Evolutionary conservation across 2,329 filamentous ascomycete genomes (phyloP), one percentile per base, ranked within the genome.

Genomic region (Helotiales sp.): DNA sequence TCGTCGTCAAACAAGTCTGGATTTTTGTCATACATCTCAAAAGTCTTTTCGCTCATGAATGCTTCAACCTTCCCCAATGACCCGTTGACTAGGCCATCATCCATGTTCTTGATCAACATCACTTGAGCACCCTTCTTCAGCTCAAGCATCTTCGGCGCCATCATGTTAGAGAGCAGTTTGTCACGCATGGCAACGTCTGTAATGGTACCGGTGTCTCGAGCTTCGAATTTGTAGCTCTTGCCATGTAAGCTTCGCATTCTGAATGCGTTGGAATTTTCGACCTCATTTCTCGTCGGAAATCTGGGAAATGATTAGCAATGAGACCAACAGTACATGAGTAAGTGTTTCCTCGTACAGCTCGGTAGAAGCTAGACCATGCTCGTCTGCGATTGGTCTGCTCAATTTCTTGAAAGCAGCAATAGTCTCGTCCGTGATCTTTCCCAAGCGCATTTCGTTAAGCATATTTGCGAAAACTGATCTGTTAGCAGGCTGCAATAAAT

Each of bases 71-170:
- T 94, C 26, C 96, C 96, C 10, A 99, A 84, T 0, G 95, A 97
- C 4, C 96, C 96, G 76, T 99, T 99, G 72, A 98, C 96, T 0
- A 99, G 85, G 0, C 88, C 90, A 45, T 97, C 93, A 76, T 99
- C 96, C 81, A 98, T 90, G 74, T 99, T 99, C 79, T 99, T 99
- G 84, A 99, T 97, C n/a, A 99, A 83, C 96, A 99, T 99, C 52
- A 99, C 96, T 77, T 99, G 96, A 0, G 96, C 93, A 10, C 93
- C 93, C 70, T 96, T 90, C 79, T 97, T 98, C 32, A 99, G 81
- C 37, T 91, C 88, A 22, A 99, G 87, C 0, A 80, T 77, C 73
- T 91, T 90, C 0, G 96, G 94, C 0, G 96, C 94, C 92, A 99
- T 97, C 87, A 96, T 97, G 76, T 95, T 97, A 6, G 86, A 80